Base-by-base conservation (phyloP, 306 rosid species). In the Senna tora region DNA sequence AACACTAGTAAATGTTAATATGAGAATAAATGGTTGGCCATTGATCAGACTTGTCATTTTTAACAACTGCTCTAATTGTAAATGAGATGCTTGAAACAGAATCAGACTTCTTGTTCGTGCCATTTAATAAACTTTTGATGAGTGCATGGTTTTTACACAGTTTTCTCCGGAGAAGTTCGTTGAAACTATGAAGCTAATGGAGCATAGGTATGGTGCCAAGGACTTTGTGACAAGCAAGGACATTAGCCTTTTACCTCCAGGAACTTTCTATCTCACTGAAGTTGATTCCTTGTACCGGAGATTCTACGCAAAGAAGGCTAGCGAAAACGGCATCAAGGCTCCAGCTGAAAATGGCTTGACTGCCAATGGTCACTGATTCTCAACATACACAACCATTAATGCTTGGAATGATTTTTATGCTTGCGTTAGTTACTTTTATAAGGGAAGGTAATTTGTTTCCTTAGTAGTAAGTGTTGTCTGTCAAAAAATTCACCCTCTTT, bases 201-300 rank as follows among this genome's bases (percentile, higher is more conserved):
- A 95, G 81, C 96, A 89, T 67, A 82, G 97, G 74, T 95, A 95
- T 74, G 99, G 99, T 60, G 96, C 74, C 33, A 95, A 95, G 81
- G 99, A 91, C 76, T 91, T 84, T 63, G 92, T 84, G 72, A 95
- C 99, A 32, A 95, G 89, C 92, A 84, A 89, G 86, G 99, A 95
- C 75, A 60, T 8, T 55, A 84, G 88, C 85, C 92, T 88, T 73
- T 83, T 95, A 73, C 28, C 86, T 43, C 79, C 92, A 38, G 99
- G 97, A 80, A 89, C 97, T 17, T 95, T 81, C 93, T 95, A 95
- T 81, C 99, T 95, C 66, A 95, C 99, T 0, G 92, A 95, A 81
- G 99, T 95, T 2, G 99, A 95, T 69, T 77, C 92, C 71, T 79
- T 77, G 84, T 95, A 95, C 45, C 82, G 99, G 69, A 86, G 99